These are phyloP conservation scores for Nakaseomyces nivariensis DNA, from an alignment of 1,139 yeast genomes.

Conservation along the genomic window DNA sequence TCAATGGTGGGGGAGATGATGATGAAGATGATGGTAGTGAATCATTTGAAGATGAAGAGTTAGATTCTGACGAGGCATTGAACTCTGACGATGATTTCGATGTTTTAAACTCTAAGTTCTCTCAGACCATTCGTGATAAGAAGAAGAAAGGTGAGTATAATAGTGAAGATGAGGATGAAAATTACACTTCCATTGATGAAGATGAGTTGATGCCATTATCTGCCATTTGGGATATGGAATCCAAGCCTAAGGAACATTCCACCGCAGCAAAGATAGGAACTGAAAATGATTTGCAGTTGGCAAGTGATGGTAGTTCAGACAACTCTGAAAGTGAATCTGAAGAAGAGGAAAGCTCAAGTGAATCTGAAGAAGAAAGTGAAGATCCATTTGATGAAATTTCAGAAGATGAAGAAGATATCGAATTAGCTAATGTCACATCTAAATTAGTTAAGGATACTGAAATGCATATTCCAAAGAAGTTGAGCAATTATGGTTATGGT, in stretches of 20 bases:
- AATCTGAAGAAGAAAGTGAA: conserved; percentile 23
- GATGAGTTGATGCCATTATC: conserved; percentile 64
- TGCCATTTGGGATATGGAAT: conserved; percentile 84
- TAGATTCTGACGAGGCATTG: conserved; percentile 67
- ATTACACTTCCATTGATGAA: conserved; percentile 54
- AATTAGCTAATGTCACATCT: conserved; percentile 29
- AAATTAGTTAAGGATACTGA: conserved; percentile 26
- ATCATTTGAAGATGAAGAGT: conserved; percentile 57
- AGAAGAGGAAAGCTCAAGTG: conserved; percentile 22
- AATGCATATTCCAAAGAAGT: conserved; percentile 37
- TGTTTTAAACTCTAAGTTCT: conserved; percentile 53
- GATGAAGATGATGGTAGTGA: conserved; percentile 31
- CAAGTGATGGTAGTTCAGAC: conserved; percentile 12
- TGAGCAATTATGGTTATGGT: conserved; percentile 34
- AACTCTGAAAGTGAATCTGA: conserved; percentile 20
- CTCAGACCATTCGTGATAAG: conserved; percentile 57
- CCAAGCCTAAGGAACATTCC: conserved; percentile 21
- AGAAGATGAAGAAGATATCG: conserved; percentile 32
- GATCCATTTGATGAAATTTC: conserved; percentile 31
- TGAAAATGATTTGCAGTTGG: conserved; percentile 12
- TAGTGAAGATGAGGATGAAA: conserved; percentile 37
- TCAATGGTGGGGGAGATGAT: conserved; percentile 12
- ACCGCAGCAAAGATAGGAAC: conserved; percentile 38
- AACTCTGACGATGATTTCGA: conserved; percentile 72
- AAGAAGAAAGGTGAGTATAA: conserved; percentile 31